These are phyloP conservation scores for Ganoderma lingzhi DNA, from an alignment of 1,284 basidiomycete genomes.

Conservation along the genomic window DNA sequence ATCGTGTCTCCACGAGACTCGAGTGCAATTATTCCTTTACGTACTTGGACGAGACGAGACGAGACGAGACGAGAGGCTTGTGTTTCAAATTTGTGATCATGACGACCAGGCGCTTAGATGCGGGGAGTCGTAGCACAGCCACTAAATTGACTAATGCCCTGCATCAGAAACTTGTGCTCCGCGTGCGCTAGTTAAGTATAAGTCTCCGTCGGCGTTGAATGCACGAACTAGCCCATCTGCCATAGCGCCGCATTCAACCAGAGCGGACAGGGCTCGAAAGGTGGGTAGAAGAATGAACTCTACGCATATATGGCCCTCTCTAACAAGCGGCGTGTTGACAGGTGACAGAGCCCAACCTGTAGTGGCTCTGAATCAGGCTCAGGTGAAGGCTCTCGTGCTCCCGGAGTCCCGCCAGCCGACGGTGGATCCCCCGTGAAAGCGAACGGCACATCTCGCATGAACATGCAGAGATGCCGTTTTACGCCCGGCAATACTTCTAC, in stretches of 20 bases:
- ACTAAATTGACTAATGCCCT: not conserved
- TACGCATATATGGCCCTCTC: not conserved
- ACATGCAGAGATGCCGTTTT: not conserved
- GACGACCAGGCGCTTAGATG: not conserved
- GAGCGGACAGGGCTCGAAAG: not conserved
- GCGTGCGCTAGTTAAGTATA: too few species aligned
- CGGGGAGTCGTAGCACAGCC: not conserved
- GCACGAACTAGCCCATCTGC: not conserved
- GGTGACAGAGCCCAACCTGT: not conserved
- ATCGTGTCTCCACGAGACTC: not conserved
- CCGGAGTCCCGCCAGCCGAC: conserved; percentile 4
- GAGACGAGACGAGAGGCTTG: not conserved
- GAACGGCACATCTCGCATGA: conserved; percentile 1
- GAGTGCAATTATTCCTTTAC: not conserved
- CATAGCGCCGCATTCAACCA: not conserved
- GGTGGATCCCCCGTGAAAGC: not conserved
- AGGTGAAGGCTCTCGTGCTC: not conserved
- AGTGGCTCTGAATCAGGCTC: not conserved
- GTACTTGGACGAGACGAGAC: not conserved
- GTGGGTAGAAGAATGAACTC: not conserved
- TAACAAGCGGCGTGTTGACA: not conserved
- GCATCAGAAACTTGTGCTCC: not conserved
- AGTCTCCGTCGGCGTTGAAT: not conserved
- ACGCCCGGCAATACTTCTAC: not conserved
- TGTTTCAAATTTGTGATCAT: conserved; percentile 3